Conservation (phyloP, 2,329 filamentous ascomycete genomes). For the Fusarium verrucosum region DNA sequence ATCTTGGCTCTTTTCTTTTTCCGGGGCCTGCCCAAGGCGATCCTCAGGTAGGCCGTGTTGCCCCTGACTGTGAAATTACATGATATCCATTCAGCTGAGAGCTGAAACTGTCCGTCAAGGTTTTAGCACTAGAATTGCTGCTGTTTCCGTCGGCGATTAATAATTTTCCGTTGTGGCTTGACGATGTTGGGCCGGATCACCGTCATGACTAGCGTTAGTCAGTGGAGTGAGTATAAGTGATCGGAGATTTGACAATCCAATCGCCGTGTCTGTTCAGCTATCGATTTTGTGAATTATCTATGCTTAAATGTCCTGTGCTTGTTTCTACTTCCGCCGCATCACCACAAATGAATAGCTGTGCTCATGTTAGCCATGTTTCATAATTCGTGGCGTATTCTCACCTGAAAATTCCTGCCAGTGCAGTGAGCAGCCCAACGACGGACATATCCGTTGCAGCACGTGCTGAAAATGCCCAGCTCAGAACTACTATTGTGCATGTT, state of each 20-base stretch:
- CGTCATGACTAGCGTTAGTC: too few relatives aligned
- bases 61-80: background rate
- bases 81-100: background rate
- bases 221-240: too few relatives aligned
- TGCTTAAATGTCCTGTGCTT: too few relatives aligned
- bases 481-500: conserved; percentile 67
- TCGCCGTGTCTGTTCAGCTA: too few relatives aligned
- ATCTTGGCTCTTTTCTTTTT: background rate
- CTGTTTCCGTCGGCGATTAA: too few relatives aligned
- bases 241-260: too few relatives aligned
- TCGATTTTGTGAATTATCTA: too few relatives aligned
- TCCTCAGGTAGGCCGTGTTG: background rate
- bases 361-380: background rate
- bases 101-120: background rate
- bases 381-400: background rate
- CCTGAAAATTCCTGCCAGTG: background rate
- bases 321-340: background rate
- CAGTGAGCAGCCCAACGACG: background rate
- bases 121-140: too few relatives aligned
- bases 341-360: background rate
- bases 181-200: too few relatives aligned
- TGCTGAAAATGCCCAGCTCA: conserved; percentile 70
- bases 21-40: background rate
- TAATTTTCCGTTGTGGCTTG: too few relatives aligned
- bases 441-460: background rate